Evolutionary conservation across 495 filamentous ascomycete species (phyloP), one percentile per base, ranked within the genome.

Genomic region (Podospora australis): DNA sequence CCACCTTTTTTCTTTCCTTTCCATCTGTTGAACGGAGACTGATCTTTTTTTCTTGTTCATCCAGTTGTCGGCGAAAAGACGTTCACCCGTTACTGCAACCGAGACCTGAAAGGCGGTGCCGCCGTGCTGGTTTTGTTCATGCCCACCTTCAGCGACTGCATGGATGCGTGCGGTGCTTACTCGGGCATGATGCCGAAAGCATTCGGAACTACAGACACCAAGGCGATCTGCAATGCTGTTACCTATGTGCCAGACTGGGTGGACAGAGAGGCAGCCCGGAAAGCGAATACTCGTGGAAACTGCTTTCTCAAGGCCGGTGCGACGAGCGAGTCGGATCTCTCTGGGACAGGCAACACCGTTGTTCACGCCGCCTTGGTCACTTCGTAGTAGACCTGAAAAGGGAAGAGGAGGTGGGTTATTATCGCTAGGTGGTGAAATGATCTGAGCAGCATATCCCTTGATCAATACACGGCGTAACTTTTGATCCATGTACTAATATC

Each of bases 121-220:
- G 59, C 67, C 2, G 47, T 73, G 4, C 40, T 59, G 5, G 62
- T 64, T 2, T 38, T 74, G 6, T 74, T 73, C 52, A 65, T 65
- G 5, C 49, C 58, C 38, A 56, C 62, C 46, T 74, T 74, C 41
- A 43, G 50, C 51, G 62, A 63, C 23, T 74, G 71, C 58, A 73
- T 74, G 49, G 71, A 74, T 46, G 68, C 70, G 16, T 74, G 71
- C 58, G 65, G 70, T 14, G 61, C 60, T 4, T 74, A 68, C 43
- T 59, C 67, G 7, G 54, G 42, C 5, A 73, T 66, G 35, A 55
- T 63, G 7, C 54, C 65, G 4, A 24, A 29, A 1, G 35, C 52
- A 14, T 70, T 67, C 26, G 50, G 49, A 19, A 44, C 46, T 16
- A 50, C 47, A n/a, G 50, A 55, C 30, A 28, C 24, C 32, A 68